Evolutionary conservation across 148 eudicot genomes (phyloP), one percentile per base, ranked within the genome.

Genomic region (Pharnaceum exiguum): DNA sequence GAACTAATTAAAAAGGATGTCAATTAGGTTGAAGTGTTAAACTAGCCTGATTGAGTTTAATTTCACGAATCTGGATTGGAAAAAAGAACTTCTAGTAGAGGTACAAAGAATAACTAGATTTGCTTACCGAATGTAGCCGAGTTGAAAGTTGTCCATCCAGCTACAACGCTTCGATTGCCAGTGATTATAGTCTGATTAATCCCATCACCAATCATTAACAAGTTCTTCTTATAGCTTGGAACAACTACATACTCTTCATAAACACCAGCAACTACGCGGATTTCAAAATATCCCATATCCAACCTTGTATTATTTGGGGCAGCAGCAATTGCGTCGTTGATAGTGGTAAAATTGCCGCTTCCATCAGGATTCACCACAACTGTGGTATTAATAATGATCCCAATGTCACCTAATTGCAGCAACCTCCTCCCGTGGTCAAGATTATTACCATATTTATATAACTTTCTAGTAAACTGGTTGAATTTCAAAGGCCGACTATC

Each of bases 141-240:
- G 12, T 35, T 35, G 38, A 35, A 35, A 35, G 38, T 35, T 7
- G 38, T 35, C 38, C 38, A 35, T 35, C 38, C 38, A 35, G 7
- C 38, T n/a, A n/a, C 72, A 5, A 73, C 75, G 36, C 73, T 77
- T 29, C 63, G 81, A 26, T 66, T 65, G 5, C 66, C 77, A 2
- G 67, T 72, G 44, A 77, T 77, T 6, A 73, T 27, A 10, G 77
- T 77, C 24, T 65, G 32, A 39, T 62, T 66, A 23, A 68, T 65
- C 7, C 75, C 77, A 35, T 77, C 81, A 9, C 81, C 81, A 13
- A 72, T 24, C 70, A 77, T 69, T 56, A 77, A 51, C 62, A 77
- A 42, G 42, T 77, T 69, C 36, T 33, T 52, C 51, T 77, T 66
- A 23, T 63, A 46, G 36, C 65, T 65, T 3, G 67, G 53, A 29